Evolutionary conservation across 768 basidiomycete species (phyloP).

Genomic region (Auriscalpium microsporum): DNA sequence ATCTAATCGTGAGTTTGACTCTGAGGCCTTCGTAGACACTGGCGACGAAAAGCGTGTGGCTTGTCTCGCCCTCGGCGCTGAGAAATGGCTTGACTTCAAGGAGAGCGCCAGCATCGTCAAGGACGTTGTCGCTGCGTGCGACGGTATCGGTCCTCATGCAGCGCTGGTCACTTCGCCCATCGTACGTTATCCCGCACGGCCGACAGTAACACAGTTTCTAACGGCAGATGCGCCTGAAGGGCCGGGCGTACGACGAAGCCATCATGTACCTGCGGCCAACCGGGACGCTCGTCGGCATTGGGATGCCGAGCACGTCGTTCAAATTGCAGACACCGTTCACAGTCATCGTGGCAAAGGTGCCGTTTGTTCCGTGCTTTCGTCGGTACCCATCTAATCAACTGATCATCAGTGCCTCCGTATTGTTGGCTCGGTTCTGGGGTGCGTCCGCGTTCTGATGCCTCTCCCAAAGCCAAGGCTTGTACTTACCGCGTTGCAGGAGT

Average conservation of each 20-base stretch:
- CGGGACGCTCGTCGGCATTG: conserved; percentile 35
- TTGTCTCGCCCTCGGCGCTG: conserved; percentile 31
- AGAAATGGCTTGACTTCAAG: conserved; percentile 40
- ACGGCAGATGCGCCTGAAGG: conserved; percentile 5
- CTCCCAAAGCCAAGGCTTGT: background rate
- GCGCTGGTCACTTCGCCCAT: conserved; percentile 18
- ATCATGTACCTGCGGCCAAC: conserved; percentile 35
- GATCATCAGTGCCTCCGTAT: background rate
- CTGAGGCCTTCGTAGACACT: conserved; percentile 24
- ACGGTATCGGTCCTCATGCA: conserved; percentile 37
- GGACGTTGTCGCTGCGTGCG: conserved; percentile 30
- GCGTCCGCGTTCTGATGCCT: background rate
- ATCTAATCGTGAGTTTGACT: background rate
- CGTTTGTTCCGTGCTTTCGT: background rate
- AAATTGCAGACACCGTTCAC: conserved; percentile 25
- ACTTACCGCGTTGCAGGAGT: background rate
- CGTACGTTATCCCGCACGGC: conserved; percentile 8
- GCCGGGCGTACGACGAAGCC: conserved; percentile 34
- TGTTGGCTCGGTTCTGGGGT: background rate
- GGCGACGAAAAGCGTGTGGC: conserved; percentile 33
- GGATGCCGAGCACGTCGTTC: conserved; percentile 25
- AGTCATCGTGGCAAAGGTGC: conserved; percentile 22
- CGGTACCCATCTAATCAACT: background rate
- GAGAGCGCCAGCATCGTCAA: conserved; percentile 30
- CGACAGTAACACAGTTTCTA: background rate